phyloP scores from a whole-genome alignment of 345 rosid genomes.

The Lumnitzera racemosa region DNA sequence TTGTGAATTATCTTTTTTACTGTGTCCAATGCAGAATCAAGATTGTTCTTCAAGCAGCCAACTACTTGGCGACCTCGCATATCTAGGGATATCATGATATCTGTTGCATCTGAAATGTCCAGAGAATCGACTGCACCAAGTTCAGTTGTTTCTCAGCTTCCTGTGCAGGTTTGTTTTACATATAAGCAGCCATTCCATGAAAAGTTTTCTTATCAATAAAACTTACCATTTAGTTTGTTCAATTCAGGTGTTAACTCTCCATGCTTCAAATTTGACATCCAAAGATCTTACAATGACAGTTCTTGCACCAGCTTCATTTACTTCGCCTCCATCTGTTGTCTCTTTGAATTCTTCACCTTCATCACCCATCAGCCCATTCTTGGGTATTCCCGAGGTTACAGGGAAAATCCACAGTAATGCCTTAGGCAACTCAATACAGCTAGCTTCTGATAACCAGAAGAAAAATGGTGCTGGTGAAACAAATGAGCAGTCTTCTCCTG shows the following conservation, averaged over 20 bases:
- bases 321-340: slow-evolving; percentile 76
- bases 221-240: not conserved
- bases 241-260: slow-evolving; percentile 81
- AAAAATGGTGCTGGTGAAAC: slow-evolving; percentile 27
- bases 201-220: not conserved
- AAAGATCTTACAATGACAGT: slow-evolving; percentile 86
- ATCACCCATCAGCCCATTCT: slow-evolving; percentile 54
- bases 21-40: slow-evolving; percentile 51
- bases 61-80: slow-evolving; percentile 78
- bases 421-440: slow-evolving; percentile 19
- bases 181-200: not conserved
- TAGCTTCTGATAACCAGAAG: slow-evolving; percentile 21
- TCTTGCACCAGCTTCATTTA: slow-evolving; percentile 89
- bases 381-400: slow-evolving; percentile 51
- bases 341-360: slow-evolving; percentile 74
- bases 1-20: slow-evolving; percentile 1
- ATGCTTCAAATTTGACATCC: slow-evolving; percentile 89
- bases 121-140: slow-evolving; percentile 51
- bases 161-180: slow-evolving; percentile 64
- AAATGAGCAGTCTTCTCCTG: slow-evolving; percentile 34
- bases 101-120: slow-evolving; percentile 80
- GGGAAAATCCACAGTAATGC: slow-evolving; percentile 40
- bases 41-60: slow-evolving; percentile 79
- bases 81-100: slow-evolving; percentile 84
- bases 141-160: slow-evolving; percentile 67